Percentiles rank a stretch among this genome's conserved stretches.
These are phyloP conservation scores for Cyberlindnera nakhonratchasimensis DNA, from an alignment of 805 yeast species.

Conservation along the genomic window DNA sequence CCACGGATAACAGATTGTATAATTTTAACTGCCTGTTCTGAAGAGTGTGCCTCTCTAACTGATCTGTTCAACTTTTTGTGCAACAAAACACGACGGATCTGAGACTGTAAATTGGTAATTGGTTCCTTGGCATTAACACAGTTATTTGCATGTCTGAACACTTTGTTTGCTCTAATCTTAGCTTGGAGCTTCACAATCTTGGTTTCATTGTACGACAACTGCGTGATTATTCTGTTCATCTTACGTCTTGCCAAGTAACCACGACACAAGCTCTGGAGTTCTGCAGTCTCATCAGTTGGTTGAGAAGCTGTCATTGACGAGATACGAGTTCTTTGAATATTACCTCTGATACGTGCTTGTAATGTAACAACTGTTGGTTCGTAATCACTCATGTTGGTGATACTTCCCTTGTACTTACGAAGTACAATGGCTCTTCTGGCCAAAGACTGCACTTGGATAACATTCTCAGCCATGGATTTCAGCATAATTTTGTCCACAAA, in stretches of 20 bases:
- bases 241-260: slow-evolving; percentile 34
- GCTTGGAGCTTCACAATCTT: slow-evolving; percentile 20
- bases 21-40: slow-evolving; percentile 28
- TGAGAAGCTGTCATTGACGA: slow-evolving; percentile 10
- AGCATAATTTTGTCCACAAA: slow-evolving; percentile 62
- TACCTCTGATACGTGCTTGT: slow-evolving; percentile 37
- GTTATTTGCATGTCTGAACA: slow-evolving; percentile 1
- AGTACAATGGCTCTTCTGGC: slow-evolving; percentile 47
- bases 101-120: slow-evolving; percentile 35
- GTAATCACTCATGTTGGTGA: slow-evolving; percentile 25
- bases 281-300: slow-evolving; percentile 11
- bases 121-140: slow-evolving; percentile 12
- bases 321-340: slow-evolving; percentile 17
- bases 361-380: slow-evolving; percentile 27
- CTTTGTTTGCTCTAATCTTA: slow-evolving; percentile 16
- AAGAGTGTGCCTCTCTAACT: slow-evolving; percentile 22
- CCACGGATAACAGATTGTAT: slow-evolving; percentile 41
- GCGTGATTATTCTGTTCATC: slow-evolving; percentile 15
- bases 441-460: slow-evolving; percentile 46
- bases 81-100: slow-evolving; percentile 32
- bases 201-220: slow-evolving; percentile 17
- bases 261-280: slow-evolving; percentile 43
- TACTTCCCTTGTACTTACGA: slow-evolving; percentile 25
- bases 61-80: slow-evolving; percentile 24
- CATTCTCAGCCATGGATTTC: slow-evolving; percentile 49